These are phyloP conservation scores for Penicillium sp. DNA, from an alignment of 2,329 filamentous ascomycete species.

Conservation along the genomic window DNA sequence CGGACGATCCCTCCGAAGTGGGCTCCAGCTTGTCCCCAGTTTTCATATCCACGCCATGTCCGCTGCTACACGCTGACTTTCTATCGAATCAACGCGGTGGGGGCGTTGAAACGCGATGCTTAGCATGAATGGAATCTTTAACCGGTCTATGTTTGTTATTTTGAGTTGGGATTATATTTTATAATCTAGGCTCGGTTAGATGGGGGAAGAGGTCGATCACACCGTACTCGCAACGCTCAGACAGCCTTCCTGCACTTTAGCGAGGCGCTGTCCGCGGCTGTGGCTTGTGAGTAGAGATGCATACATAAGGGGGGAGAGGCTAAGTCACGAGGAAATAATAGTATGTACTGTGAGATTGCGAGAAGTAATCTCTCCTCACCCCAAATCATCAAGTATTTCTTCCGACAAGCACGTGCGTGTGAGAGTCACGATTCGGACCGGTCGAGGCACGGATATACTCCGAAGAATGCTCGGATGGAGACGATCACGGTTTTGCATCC, in stretches of 20 bases:
- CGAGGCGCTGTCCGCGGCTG: constrained; percentile 26
- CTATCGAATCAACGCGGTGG: constrained; percentile 6
- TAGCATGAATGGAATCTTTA: constrained; percentile 4
- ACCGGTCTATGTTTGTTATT: neutral
- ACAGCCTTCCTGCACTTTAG: neutral
- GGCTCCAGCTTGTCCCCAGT: constrained; percentile 23
- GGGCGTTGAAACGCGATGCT: constrained; percentile 4
- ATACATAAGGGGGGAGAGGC: neutral
- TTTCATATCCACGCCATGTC: constrained; percentile 20
- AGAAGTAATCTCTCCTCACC: neutral
- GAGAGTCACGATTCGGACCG: constrained; percentile 7
- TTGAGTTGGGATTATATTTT: neutral
- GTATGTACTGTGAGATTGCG: neutral
- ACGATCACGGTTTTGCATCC: neutral
- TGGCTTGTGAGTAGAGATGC: constrained; percentile 15
- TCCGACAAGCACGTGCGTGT: constrained; percentile 13
- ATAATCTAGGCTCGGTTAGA: neutral
- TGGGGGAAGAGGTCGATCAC: neutral
- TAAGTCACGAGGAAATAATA: neutral
- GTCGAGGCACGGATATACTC: constrained; percentile 21
- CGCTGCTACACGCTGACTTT: neutral
- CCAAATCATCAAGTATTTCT: neutral
- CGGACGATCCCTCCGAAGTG: constrained; percentile 25
- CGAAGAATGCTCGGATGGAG: constrained; percentile 9
- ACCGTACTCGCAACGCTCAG: neutral